phyloP scores from a whole-genome alignment of 805 yeast species.

The Kuraishia piskuri region DNA sequence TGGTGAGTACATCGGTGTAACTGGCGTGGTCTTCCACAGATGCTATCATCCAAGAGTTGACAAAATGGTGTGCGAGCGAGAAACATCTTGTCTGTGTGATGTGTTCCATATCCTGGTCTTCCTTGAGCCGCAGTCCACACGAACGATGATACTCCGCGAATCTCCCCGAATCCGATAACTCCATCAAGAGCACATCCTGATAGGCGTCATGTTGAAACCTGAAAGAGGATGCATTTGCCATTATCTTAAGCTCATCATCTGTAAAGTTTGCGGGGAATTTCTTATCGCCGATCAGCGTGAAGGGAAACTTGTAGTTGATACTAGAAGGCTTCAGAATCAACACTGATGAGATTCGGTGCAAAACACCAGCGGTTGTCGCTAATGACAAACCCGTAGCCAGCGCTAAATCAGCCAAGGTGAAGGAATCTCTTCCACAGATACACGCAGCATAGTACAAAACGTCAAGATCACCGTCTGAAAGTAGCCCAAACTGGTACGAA shows the following conservation, averaged over 20 bases:
- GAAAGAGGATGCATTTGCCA: conserved; percentile 28
- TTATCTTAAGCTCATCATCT: conserved; percentile 22
- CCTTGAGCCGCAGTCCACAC: conserved; percentile 33
- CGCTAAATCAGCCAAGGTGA: conserved; percentile 28
- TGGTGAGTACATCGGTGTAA: conserved; percentile 29
- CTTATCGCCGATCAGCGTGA: conserved; percentile 21
- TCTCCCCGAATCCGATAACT: conserved; percentile 18
- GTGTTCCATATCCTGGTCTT: conserved; percentile 10
- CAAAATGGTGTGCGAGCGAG: conserved; percentile 31
- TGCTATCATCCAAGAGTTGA: conserved; percentile 24
- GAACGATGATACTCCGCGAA: conserved; percentile 24
- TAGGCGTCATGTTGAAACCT: conserved; percentile 33
- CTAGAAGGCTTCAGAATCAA: conserved; percentile 29
- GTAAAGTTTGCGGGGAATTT: conserved; percentile 22
- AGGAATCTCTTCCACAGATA: conserved; percentile 26
- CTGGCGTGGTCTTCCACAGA: conserved; percentile 26
- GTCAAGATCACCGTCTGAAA: neutral
- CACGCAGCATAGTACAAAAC: conserved; percentile 33
- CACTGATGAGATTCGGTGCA: conserved; percentile 25
- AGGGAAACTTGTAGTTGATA: conserved; percentile 38
- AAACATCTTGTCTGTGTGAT: conserved; percentile 15
- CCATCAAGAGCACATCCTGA: conserved; percentile 22
- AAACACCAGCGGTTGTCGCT: conserved; percentile 20
- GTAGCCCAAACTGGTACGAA: neutral
- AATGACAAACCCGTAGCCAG: conserved; percentile 27